phyloP scores from a whole-genome alignment of 495 filamentous ascomycete genomes.

The Penicillium bialowiezense region DNA sequence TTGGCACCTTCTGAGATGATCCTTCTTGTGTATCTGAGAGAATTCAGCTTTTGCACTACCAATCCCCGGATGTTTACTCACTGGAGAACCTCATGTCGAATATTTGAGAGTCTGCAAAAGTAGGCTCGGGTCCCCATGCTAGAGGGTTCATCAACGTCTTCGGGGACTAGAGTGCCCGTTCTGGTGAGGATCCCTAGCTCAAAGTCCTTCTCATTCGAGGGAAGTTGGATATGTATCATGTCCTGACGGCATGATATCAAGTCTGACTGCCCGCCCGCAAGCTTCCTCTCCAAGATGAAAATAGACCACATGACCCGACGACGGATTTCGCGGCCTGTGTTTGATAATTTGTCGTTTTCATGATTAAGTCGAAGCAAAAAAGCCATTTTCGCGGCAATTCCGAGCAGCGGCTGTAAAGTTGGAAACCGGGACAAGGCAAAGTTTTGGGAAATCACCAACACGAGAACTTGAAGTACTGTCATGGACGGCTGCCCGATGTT shows the following conservation, averaged over 20 bases:
- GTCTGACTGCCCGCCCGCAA: neutral
- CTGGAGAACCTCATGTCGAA: neutral
- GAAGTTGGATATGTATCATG: neutral
- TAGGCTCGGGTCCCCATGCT: neutral
- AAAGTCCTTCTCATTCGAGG: neutral
- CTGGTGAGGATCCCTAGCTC: neutral
- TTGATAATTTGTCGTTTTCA: neutral
- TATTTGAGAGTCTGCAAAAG: neutral
- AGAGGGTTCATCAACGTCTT: neutral
- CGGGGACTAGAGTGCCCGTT: neutral
- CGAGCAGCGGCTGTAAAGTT: neutral
- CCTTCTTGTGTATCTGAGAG: neutral
- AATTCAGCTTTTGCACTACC: no score
- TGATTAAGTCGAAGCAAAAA: neutral
- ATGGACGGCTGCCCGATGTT: neutral
- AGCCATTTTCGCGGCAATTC: neutral
- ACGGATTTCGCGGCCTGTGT: neutral
- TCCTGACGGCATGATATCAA: neutral
- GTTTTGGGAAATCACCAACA: neutral
- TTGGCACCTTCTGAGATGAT: neutral
- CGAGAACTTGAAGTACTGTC: neutral
- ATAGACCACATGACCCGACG: neutral
- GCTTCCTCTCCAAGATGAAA: neutral
- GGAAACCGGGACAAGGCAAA: neutral
- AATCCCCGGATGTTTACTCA: neutral